Conservation (phyloP, 306 rosid genomes). For the Quercus dentata region DNA sequence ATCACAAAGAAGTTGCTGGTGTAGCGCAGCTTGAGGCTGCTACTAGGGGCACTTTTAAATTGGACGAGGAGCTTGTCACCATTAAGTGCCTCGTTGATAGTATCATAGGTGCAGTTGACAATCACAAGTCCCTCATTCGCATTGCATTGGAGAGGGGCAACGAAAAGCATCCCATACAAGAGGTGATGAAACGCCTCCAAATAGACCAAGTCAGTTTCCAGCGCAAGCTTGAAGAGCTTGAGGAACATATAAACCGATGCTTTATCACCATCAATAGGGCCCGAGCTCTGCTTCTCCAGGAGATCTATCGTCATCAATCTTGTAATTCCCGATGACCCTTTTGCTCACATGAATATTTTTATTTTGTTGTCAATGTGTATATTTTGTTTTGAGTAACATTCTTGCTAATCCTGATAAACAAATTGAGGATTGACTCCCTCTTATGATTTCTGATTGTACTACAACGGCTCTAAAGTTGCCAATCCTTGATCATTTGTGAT, state of each 20-base stretch:
- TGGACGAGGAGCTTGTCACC: constrained; percentile 45
- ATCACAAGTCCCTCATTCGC: constrained; percentile 38
- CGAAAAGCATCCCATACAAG: constrained; percentile 52
- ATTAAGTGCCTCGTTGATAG: constrained; percentile 52
- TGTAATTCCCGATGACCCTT: constrained; percentile 11
- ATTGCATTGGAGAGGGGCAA: constrained; percentile 50
- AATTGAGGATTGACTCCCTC: background rate
- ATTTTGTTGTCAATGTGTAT: constrained; percentile 3
- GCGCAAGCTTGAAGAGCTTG: constrained; percentile 46
- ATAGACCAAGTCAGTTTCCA: constrained; percentile 35
- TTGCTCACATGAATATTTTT: background rate
- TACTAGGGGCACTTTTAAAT: constrained; percentile 39
- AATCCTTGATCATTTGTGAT: background rate
- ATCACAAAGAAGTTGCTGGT: constrained; percentile 25
- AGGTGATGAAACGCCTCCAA: constrained; percentile 55
- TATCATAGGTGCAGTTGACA: constrained; percentile 46
- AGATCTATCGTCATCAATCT: constrained; percentile 33
- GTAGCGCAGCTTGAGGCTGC: constrained; percentile 65
- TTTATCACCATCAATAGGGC: constrained; percentile 51
- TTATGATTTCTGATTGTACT: background rate
- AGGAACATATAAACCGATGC: constrained; percentile 47
- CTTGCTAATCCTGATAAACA: background rate
- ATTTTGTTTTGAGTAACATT: constrained; percentile 4
- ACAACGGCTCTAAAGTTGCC: background rate
- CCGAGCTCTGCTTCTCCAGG: constrained; percentile 44